phyloP scores from a whole-genome alignment of 176 grass and related monocot species.

The Oryza rufipogon region DNA sequence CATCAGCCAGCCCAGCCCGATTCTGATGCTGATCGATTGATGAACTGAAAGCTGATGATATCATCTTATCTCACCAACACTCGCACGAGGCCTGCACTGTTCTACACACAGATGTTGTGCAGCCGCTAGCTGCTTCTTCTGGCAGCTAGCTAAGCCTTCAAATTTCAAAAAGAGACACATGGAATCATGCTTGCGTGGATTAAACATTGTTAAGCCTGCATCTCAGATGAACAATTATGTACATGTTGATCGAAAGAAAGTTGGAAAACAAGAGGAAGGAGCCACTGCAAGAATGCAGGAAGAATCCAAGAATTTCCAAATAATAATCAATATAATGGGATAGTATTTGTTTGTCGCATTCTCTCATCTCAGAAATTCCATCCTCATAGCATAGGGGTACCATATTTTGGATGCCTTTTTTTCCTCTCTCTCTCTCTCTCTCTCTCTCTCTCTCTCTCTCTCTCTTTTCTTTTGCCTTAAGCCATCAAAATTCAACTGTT shows the following conservation, averaged over 20 bases:
- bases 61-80: constrained; percentile 26
- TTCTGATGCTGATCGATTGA: neutral
- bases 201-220: neutral
- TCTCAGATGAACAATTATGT: neutral
- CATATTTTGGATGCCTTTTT: neutral
- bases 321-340: neutral
- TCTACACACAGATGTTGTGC: neutral
- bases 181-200: constrained; percentile 13
- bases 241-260: neutral
- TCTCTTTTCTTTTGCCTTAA: neutral
- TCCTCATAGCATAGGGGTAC: neutral
- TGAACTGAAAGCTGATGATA: neutral
- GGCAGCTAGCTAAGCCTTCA: neutral
- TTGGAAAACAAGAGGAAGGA: neutral
- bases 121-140: neutral
- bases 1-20: neutral
- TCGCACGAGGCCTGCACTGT: constrained; percentile 2
- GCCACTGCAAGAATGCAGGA: neutral
- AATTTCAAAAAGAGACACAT: constrained; percentile 19
- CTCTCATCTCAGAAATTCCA: neutral
- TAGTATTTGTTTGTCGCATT: neutral
- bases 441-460: no score
- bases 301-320: neutral
- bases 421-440: neutral
- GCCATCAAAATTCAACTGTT: neutral